phyloP scores from a whole-genome alignment of 106 monocot genomes.

The Dendrobium officinale region DNA sequence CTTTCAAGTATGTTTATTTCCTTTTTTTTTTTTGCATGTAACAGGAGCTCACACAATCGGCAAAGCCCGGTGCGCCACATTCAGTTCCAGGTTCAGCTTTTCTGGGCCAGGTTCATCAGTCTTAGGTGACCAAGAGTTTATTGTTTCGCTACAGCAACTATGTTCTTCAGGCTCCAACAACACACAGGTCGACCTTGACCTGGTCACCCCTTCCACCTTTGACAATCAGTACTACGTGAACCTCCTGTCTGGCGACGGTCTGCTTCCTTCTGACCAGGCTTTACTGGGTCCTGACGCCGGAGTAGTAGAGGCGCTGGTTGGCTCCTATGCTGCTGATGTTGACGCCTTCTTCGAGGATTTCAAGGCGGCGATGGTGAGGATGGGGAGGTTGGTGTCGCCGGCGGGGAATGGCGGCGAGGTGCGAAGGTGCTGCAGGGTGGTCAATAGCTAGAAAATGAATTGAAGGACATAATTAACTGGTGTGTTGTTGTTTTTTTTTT shows the following conservation, averaged over 20 bases:
- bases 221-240: conserved; percentile 96
- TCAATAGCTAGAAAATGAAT: conserved; percentile 15
- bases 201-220: conserved; percentile 63
- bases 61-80: conserved; percentile 65
- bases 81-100: conserved; percentile 48
- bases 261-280: conserved; percentile 67
- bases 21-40: not conserved
- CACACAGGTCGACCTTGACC: conserved; percentile 56
- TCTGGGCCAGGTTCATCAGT: not conserved
- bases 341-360: conserved; percentile 70
- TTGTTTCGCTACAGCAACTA: conserved; percentile 66
- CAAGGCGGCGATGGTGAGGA: conserved; percentile 56
- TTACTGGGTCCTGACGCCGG: conserved; percentile 22
- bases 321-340: conserved; percentile 41
- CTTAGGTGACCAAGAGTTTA: conserved; percentile 29
- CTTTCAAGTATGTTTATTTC: not conserved
- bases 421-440: conserved; percentile 57
- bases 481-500: not conserved
- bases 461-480: not conserved
- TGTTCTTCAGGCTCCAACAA: conserved; percentile 44
- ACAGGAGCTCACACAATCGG: conserved; percentile 91
- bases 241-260: conserved; percentile 63
- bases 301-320: conserved; percentile 28
- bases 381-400: conserved; percentile 53
- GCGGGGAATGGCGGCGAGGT: conserved; percentile 38